phyloP scores from a whole-genome alignment of 345 rosid species.

The Sonneratia alba region DNA sequence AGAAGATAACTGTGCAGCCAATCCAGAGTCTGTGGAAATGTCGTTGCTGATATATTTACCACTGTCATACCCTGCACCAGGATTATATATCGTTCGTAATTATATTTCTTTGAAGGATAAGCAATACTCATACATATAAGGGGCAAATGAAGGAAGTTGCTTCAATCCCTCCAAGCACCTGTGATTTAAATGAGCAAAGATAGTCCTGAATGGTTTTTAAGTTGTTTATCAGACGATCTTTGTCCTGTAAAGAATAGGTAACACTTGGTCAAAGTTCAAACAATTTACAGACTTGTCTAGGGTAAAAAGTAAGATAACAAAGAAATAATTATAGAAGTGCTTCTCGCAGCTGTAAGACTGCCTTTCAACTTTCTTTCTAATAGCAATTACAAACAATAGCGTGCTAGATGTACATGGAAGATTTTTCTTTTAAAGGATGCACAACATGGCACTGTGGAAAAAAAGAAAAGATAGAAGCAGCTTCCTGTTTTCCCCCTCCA shows the following conservation, averaged over 20 bases:
- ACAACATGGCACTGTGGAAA: neutral
- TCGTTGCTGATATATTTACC: constrained; percentile 74
- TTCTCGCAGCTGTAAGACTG: neutral
- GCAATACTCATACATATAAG: neutral
- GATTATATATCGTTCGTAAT: neutral
- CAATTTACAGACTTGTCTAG: neutral
- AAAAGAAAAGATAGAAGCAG: no score
- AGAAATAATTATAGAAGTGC: neutral
- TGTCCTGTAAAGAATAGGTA: constrained; percentile 40
- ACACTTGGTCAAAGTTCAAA: neutral
- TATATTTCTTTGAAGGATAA: neutral
- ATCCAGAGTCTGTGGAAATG: constrained; percentile 83
- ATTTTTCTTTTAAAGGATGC: neutral
- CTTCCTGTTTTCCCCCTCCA: no score
- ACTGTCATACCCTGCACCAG: constrained; percentile 55
- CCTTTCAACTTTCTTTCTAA: neutral
- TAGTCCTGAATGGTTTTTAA: constrained; percentile 80
- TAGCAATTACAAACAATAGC: neutral
- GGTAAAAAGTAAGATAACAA: constrained; percentile 1
- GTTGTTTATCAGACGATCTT: constrained; percentile 57
- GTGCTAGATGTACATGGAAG: neutral
- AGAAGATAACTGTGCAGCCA: constrained; percentile 80
- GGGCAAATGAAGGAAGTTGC: neutral
- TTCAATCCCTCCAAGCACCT: constrained; percentile 35
- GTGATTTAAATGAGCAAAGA: constrained; percentile 74